Percentiles rank a stretch among this genome's conserved stretches.
These are phyloP conservation scores for Porphyrellus cyaneotinctus DNA, from an alignment of 768 basidiomycete genomes.

Conservation along the genomic window DNA sequence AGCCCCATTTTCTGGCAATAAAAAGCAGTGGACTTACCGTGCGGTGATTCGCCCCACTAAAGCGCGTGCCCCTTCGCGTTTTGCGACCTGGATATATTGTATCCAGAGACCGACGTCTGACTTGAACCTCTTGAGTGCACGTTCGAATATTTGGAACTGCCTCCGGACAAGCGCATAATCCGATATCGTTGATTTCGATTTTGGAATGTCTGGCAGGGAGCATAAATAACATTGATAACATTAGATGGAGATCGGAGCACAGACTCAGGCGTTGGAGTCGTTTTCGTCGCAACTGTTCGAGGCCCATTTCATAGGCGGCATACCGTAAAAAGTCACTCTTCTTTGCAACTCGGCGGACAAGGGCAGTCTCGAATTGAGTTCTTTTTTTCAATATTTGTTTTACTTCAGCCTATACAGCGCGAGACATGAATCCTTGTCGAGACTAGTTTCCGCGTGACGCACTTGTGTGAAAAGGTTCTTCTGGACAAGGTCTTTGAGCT, in stretches of 20 bases:
- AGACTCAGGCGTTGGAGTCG: slow-evolving; percentile 68
- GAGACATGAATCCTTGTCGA: slow-evolving; percentile 2
- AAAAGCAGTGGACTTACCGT: slow-evolving; percentile 44
- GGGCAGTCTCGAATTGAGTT: slow-evolving; percentile 76
- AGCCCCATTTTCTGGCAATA: not conserved
- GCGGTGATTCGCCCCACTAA: slow-evolving; percentile 81
- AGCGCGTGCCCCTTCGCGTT: slow-evolving; percentile 71
- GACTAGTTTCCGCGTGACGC: slow-evolving; percentile 22
- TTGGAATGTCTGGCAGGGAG: slow-evolving; percentile 27
- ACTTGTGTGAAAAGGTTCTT: slow-evolving; percentile 82
- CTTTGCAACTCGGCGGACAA: slow-evolving; percentile 79
- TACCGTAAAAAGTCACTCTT: slow-evolving; percentile 90
- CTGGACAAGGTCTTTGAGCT: slow-evolving; percentile 88
- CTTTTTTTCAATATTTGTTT: slow-evolving; percentile 82
- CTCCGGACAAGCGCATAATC: slow-evolving; percentile 82
- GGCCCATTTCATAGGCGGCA: slow-evolving; percentile 85
- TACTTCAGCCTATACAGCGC: slow-evolving; percentile 56
- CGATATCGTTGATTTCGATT: slow-evolving; percentile 57
- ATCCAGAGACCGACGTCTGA: slow-evolving; percentile 84
- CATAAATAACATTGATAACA: not conserved
- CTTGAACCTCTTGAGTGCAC: slow-evolving; percentile 86
- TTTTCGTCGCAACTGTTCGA: slow-evolving; percentile 78
- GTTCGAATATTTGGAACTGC: slow-evolving; percentile 87
- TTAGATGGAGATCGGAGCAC: slow-evolving; percentile 17
- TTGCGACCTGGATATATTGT: slow-evolving; percentile 83